phyloP scores from a whole-genome alignment of 2,329 filamentous ascomycete species.

The Aspergillus melleus region DNA sequence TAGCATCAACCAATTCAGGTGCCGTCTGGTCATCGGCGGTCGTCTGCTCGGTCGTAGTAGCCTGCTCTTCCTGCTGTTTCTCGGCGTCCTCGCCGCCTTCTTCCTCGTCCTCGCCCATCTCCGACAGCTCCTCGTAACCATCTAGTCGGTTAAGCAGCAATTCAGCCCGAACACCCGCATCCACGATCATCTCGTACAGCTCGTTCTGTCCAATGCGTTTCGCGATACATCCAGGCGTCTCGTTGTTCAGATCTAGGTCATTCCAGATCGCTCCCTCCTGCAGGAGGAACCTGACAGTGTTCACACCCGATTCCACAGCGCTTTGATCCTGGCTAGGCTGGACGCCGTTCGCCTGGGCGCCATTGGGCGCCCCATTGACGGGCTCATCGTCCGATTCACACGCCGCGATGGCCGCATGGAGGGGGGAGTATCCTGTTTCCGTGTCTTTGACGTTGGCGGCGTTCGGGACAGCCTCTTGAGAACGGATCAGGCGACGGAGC shows the following conservation, averaged over 20 bases:
- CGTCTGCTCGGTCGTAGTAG: slow-evolving; percentile 38
- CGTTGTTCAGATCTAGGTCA: slow-evolving; percentile 79
- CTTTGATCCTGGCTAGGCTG: slow-evolving; percentile 21
- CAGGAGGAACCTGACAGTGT: slow-evolving; percentile 73
- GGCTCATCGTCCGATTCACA: slow-evolving; percentile 51
- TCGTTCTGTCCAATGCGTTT: slow-evolving; percentile 64
- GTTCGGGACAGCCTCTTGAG: slow-evolving; percentile 45
- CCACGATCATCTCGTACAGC: slow-evolving; percentile 80
- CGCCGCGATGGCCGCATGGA: slow-evolving; percentile 86
- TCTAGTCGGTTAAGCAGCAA: slow-evolving; percentile 79
- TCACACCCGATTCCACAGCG: slow-evolving; percentile 60
- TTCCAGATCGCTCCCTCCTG: slow-evolving; percentile 96
- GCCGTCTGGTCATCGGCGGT: slow-evolving; percentile 26
- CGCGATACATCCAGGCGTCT: slow-evolving; percentile 90
- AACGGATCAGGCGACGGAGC: slow-evolving; percentile 69
- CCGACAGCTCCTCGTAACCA: slow-evolving; percentile 70
- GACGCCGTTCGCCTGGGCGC: slow-evolving; percentile 11
- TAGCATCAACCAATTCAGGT: slow-evolving; percentile 27
- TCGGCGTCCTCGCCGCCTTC: slow-evolving; percentile 33
- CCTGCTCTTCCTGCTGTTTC: slow-evolving; percentile 35
- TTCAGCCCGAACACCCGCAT: slow-evolving; percentile 88
- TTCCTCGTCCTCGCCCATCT: slow-evolving; percentile 46
- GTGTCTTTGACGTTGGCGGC: slow-evolving; percentile 78
- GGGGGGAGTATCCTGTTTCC: slow-evolving; percentile 79
- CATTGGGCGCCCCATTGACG: slow-evolving; percentile 25